These are phyloP conservation scores for Candolleomyces efflorescens DNA, from an alignment of 768 basidiomycete genomes.

Conservation along the genomic window DNA sequence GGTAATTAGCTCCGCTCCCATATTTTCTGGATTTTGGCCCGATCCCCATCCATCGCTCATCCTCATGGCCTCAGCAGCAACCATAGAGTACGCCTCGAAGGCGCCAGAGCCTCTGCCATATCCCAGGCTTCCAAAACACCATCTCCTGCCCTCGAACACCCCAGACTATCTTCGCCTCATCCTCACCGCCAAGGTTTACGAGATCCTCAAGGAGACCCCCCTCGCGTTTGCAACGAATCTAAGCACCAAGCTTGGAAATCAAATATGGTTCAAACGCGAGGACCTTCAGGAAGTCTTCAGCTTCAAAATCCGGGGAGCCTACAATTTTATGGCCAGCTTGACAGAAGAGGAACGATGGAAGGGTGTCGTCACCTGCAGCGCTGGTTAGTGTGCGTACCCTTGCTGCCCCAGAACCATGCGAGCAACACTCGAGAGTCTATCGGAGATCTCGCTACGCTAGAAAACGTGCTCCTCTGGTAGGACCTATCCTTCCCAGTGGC, in stretches of 20 bases:
- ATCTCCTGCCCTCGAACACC: constrained; percentile 53
- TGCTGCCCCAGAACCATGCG: constrained; percentile 4
- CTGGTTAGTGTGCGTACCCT: constrained; percentile 75
- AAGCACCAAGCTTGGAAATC: constrained; percentile 82
- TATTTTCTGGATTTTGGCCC: not conserved
- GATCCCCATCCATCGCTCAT: constrained; percentile 5
- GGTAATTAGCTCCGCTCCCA: not conserved
- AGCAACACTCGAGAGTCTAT: too few relatives aligned
- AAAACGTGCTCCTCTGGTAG: too few relatives aligned
- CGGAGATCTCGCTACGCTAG: too few relatives aligned
- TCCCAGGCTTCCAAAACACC: constrained; percentile 63
- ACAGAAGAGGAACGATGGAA: constrained; percentile 91
- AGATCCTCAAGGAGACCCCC: constrained; percentile 85
- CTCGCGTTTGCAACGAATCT: constrained; percentile 84
- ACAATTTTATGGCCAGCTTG: constrained; percentile 95
- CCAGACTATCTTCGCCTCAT: constrained; percentile 90
- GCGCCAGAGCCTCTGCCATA: constrained; percentile 65
- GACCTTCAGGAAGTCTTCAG: constrained; percentile 97
- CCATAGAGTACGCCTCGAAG: constrained; percentile 63
- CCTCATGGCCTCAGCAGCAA: constrained; percentile 43
- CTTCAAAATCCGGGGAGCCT: constrained; percentile 98
- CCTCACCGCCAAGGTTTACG: constrained; percentile 87
- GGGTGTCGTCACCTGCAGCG: constrained; percentile 96
- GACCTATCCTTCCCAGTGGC: too few relatives aligned
- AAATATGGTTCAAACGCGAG: constrained; percentile 96